Conservation (phyloP, 345 rosid genomes). For the Raphanus raphanistrum region DNA sequence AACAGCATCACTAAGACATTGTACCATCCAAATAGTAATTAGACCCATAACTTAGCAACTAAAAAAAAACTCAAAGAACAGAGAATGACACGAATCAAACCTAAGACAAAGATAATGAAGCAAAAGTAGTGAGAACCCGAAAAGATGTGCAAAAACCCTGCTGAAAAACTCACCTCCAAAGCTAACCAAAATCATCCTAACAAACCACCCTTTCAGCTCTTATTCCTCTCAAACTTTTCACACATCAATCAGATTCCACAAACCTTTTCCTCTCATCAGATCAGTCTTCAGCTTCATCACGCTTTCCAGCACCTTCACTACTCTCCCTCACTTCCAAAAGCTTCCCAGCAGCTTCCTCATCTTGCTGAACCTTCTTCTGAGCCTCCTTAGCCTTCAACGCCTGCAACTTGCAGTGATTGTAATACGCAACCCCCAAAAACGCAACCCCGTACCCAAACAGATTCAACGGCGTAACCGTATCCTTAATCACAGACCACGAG, state of each 20-base stretch:
- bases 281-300: conserved; percentile 58
- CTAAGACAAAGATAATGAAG: not conserved
- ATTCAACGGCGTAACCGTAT: conserved; percentile 86
- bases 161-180: conserved; percentile 4
- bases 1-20: conserved; percentile 23
- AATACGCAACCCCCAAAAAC: conserved; percentile 87
- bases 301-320: conserved; percentile 56
- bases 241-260: conserved; percentile 11
- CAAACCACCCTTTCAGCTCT: conserved; percentile 25
- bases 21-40: conserved; percentile 23
- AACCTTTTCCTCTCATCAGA: not conserved
- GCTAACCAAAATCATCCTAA: conserved; percentile 31
- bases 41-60: conserved; percentile 23
- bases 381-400: conserved; percentile 86
- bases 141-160: conserved; percentile 15
- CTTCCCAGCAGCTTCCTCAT: conserved; percentile 72
- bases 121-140: not conserved
- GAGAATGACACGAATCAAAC: conserved; percentile 1
- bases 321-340: conserved; percentile 81
- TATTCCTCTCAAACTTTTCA: conserved; percentile 22
- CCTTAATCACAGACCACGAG: conserved; percentile 97
- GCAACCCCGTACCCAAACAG: conserved; percentile 89
- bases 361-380: conserved; percentile 78
- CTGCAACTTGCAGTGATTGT: conserved; percentile 88
- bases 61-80: conserved; percentile 11